A percentile compares a stretch with the other conserved stretches of the same genome.
These are phyloP conservation scores for Beauveria rudraprayagi DNA, from an alignment of 2,329 filamentous ascomycete species.

Conservation along the genomic window DNA sequence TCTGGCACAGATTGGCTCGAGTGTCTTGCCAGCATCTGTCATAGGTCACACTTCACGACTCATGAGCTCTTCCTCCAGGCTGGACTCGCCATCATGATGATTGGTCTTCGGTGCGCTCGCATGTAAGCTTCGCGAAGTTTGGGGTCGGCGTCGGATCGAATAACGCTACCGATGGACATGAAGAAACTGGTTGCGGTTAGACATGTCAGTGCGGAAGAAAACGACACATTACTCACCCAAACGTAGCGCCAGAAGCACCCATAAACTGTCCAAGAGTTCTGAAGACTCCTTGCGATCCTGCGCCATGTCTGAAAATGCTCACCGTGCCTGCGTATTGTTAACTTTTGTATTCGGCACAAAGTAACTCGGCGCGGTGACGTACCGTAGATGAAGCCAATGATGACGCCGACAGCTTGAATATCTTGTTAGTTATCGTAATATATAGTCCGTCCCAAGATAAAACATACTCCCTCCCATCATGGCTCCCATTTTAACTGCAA, in stretches of 20 bases:
- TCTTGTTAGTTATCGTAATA: conserved; percentile 22
- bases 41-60: conserved; percentile 12
- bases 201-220: not conserved
- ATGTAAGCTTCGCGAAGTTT: conserved; percentile 69
- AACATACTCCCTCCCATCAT: conserved; percentile 96
- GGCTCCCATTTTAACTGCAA: conserved; percentile 87
- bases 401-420: conserved; percentile 73
- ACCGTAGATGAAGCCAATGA: conserved; percentile 98
- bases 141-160: conserved; percentile 80
- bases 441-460: not conserved
- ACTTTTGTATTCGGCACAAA: conserved; percentile 6
- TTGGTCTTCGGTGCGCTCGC: conserved; percentile 63
- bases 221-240: conserved; percentile 57
- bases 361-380: conserved; percentile 20
- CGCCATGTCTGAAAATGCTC: conserved; percentile 91
- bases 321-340: conserved; percentile 58
- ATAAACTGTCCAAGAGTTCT: conserved; percentile 94
- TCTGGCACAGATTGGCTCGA: conserved; percentile 45
- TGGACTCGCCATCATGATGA: conserved; percentile 45
- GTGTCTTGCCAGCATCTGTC: not conserved
- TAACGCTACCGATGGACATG: conserved; percentile 97
- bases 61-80: conserved; percentile 26
- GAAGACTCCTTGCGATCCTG: conserved; percentile 88
- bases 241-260: conserved; percentile 88
- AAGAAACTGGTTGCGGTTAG: conserved; percentile 57